Percentiles rank a stretch among this genome's conserved stretches.
phyloP scores from a whole-genome alignment of 2,329 filamentous ascomycete genomes.

The Phyllosticta citriasiana region DNA sequence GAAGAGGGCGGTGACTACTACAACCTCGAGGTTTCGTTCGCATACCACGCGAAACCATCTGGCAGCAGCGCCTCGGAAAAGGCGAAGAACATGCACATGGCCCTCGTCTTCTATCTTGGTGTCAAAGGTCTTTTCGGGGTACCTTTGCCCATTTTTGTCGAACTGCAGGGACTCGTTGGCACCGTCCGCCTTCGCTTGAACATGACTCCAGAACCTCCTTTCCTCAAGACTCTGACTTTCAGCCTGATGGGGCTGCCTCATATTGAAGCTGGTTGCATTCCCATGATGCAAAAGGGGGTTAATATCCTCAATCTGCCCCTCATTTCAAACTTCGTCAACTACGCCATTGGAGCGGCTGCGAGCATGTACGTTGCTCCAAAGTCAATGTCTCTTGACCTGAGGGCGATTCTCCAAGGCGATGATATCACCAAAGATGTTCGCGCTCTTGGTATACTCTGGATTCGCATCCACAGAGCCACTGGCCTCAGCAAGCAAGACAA shows the following conservation, averaged over 20 bases:
- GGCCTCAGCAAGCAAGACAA: slow-evolving; percentile 86
- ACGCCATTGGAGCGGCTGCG: slow-evolving; percentile 76
- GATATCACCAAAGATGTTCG: slow-evolving; percentile 82
- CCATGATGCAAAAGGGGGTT: slow-evolving; percentile 82
- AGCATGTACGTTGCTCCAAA: slow-evolving; percentile 93
- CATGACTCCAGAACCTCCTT: slow-evolving; percentile 82
- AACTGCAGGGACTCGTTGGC: slow-evolving; percentile 81
- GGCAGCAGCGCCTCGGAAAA: slow-evolving; percentile 63
- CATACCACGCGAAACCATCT: slow-evolving; percentile 78
- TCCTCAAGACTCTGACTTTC: slow-evolving; percentile 83
- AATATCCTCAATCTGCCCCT: slow-evolving; percentile 87
- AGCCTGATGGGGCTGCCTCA: slow-evolving; percentile 92
- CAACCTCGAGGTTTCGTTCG: slow-evolving; percentile 82
- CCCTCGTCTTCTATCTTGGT: slow-evolving; percentile 87
- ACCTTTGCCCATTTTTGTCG: slow-evolving; percentile 78
- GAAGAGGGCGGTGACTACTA: slow-evolving; percentile 89
- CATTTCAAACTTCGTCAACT: slow-evolving; percentile 95
- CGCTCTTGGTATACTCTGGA: slow-evolving; percentile 81
- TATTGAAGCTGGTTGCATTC: slow-evolving; percentile 78
- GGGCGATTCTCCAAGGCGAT: slow-evolving; percentile 83
- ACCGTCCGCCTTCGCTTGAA: slow-evolving; percentile 76
- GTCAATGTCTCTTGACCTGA: slow-evolving; percentile 82
- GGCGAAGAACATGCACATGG: slow-evolving; percentile 94
- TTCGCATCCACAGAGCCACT: slow-evolving; percentile 79
- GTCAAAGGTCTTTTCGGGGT: slow-evolving; percentile 82